phyloP scores from a whole-genome alignment of 2,329 filamentous ascomycete species.

The Phoma herbarum region DNA sequence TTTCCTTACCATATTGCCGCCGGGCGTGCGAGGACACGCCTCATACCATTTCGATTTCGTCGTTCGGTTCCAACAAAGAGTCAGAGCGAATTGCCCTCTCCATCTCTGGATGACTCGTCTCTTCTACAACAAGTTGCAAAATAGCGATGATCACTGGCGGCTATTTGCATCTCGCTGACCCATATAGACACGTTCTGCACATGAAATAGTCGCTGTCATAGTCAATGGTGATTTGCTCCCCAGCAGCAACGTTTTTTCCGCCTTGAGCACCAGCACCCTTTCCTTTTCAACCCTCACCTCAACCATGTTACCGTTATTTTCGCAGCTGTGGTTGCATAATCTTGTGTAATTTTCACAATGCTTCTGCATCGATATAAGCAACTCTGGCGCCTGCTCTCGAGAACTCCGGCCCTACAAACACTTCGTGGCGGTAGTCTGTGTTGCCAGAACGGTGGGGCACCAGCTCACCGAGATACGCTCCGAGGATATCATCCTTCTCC shows the following conservation, averaged over 20 bases:
- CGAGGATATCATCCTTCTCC: slow-evolving; percentile 1
- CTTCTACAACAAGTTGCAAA: no score
- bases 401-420: slow-evolving; percentile 17
- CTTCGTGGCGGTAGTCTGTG: slow-evolving; percentile 19
- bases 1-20: neutral
- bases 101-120: neutral
- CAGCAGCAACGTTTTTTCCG: neutral
- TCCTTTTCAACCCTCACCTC: slow-evolving; percentile 13
- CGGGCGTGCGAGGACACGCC: neutral
- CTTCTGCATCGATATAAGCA: slow-evolving; percentile 18
- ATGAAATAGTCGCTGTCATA: neutral
- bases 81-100: neutral
- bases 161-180: slow-evolving; percentile 11
- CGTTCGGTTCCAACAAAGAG: neutral
- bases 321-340: slow-evolving; percentile 25
- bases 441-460: slow-evolving; percentile 2
- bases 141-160: neutral
- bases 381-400: neutral
- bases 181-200: slow-evolving; percentile 9
- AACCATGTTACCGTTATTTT: slow-evolving; percentile 13
- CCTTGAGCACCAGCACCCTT: slow-evolving; percentile 1
- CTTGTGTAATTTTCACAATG: slow-evolving; percentile 13
- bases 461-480: slow-evolving; percentile 22
- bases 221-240: slow-evolving; percentile 2
- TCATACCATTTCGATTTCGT: neutral